phyloP scores from a whole-genome alignment of 129 eudicot species.

The Calendula officinalis region DNA sequence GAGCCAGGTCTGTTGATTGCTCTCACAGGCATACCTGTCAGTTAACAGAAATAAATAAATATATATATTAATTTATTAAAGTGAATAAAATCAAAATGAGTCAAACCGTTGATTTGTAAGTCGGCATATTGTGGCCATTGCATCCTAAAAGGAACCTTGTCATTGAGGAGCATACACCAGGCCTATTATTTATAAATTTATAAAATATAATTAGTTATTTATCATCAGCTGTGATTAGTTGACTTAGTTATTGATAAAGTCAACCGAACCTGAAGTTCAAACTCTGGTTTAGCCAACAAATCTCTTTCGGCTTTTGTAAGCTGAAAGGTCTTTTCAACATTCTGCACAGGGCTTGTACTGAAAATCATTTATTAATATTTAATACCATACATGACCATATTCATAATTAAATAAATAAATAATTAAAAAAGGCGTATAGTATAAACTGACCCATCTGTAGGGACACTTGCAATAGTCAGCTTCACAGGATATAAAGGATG shows the following conservation, averaged over 20 bases:
- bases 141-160: slow-evolving; percentile 91
- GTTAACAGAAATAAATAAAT: background rate
- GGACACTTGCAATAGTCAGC: slow-evolving; percentile 62
- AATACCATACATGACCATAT: background rate
- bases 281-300: slow-evolving; percentile 73
- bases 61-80: background rate
- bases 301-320: slow-evolving; percentile 74
- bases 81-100: slow-evolving; percentile 12
- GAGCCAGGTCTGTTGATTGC: slow-evolving; percentile 92
- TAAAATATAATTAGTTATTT: slow-evolving; percentile 12
- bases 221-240: slow-evolving; percentile 19
- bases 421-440: background rate
- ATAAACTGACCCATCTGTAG: slow-evolving; percentile 79
- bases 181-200: slow-evolving; percentile 60
- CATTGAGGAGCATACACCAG: slow-evolving; percentile 98
- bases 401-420: background rate
- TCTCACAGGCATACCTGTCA: slow-evolving; percentile 83
- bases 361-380: slow-evolving; percentile 14
- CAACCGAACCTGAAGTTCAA: slow-evolving; percentile 95
- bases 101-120: slow-evolving; percentile 83
- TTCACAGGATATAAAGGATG: slow-evolving; percentile 79
- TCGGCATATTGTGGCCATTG: slow-evolving; percentile 99
- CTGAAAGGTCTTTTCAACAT: slow-evolving; percentile 81
- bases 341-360: slow-evolving; percentile 80
- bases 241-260: slow-evolving; percentile 11